Evolutionary conservation across 768 basidiomycete genomes (phyloP).

Genomic region (Lactifluus subvellereus): DNA sequence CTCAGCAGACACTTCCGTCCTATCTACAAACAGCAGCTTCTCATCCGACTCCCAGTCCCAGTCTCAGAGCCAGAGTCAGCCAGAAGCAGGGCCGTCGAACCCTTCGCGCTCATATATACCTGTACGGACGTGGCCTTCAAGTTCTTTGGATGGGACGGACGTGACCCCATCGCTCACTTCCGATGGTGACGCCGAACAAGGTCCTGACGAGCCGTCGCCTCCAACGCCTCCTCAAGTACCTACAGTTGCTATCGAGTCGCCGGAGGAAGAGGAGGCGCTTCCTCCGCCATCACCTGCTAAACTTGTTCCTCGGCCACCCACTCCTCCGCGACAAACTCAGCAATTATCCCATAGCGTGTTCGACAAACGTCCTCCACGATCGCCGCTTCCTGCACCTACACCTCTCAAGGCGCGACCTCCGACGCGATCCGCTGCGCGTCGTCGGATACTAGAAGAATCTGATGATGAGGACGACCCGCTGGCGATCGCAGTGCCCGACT

Average conservation of each 20-base stretch:
- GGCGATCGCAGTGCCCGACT: slow-evolving; percentile 2
- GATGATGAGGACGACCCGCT: slow-evolving; percentile 21
- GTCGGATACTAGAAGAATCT: not conserved
- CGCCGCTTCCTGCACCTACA: slow-evolving; percentile 50
- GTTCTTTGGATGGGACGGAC: slow-evolving; percentile 23
- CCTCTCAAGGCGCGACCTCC: slow-evolving; percentile 58
- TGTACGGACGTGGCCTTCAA: slow-evolving; percentile 20
- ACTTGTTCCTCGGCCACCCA: slow-evolving; percentile 3
- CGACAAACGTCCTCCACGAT: slow-evolving; percentile 54
- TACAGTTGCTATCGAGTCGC: not conserved
- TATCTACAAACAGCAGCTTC: slow-evolving; percentile 14
- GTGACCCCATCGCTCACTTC: slow-evolving; percentile 24
- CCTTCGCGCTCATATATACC: slow-evolving; percentile 6
- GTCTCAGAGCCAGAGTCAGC: slow-evolving; percentile 6
- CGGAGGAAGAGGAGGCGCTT: slow-evolving; percentile 4
- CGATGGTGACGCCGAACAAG: slow-evolving; percentile 18
- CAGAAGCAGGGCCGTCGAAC: slow-evolving; percentile 11
- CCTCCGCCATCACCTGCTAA: slow-evolving; percentile 1
- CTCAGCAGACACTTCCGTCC: slow-evolving; percentile 6
- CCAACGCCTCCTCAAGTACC: slow-evolving; percentile 23
- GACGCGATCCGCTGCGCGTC: slow-evolving; percentile 31
- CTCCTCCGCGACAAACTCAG: not conserved
- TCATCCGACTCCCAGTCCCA: not conserved
- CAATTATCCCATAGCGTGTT: slow-evolving; percentile 36
- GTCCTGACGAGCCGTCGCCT: slow-evolving; percentile 16